These are phyloP conservation scores for Diutina ranongensis DNA, from an alignment of 1,139 yeast species.

Conservation along the genomic window DNA sequence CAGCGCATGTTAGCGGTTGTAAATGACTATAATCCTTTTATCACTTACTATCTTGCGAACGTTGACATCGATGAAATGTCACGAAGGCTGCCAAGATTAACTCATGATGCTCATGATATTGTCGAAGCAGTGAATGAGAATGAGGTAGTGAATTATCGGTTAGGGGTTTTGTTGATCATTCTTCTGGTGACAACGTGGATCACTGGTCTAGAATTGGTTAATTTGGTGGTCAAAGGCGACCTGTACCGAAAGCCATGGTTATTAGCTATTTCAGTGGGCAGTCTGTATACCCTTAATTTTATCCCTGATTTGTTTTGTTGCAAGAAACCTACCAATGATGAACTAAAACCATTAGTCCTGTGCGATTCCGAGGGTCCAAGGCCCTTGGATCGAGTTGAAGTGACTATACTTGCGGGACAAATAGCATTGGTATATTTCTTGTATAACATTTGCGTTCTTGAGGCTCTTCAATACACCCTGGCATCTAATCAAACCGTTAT, in stretches of 20 bases:
- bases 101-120: slow-evolving; percentile 16
- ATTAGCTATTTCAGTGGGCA: slow-evolving; percentile 35
- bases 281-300: slow-evolving; percentile 33
- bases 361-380: slow-evolving; percentile 6
- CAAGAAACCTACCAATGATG: neutral
- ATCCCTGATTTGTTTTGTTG: slow-evolving; percentile 22
- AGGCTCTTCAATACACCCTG: slow-evolving; percentile 35
- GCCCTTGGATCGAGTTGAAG: slow-evolving; percentile 20
- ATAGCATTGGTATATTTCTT: slow-evolving; percentile 30
- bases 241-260: slow-evolving; percentile 37
- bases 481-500: slow-evolving; percentile 44
- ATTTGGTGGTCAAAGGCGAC: slow-evolving; percentile 35
- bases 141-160: slow-evolving; percentile 29
- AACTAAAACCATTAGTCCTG: slow-evolving; percentile 9
- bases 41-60: too few relatives aligned
- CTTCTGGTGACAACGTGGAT: slow-evolving; percentile 37
- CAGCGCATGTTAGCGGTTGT: too few relatives aligned
- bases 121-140: slow-evolving; percentile 34
- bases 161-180: slow-evolving; percentile 31
- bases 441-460: slow-evolving; percentile 29
- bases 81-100: neutral
- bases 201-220: slow-evolving; percentile 36
- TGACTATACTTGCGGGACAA: slow-evolving; percentile 24
- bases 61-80: too few relatives aligned
- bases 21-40: too few relatives aligned